A percentile compares a stretch with the other conserved stretches of the same genome.
phyloP scores from a whole-genome alignment of 805 yeast species.

The Lipomyces anomalus region DNA sequence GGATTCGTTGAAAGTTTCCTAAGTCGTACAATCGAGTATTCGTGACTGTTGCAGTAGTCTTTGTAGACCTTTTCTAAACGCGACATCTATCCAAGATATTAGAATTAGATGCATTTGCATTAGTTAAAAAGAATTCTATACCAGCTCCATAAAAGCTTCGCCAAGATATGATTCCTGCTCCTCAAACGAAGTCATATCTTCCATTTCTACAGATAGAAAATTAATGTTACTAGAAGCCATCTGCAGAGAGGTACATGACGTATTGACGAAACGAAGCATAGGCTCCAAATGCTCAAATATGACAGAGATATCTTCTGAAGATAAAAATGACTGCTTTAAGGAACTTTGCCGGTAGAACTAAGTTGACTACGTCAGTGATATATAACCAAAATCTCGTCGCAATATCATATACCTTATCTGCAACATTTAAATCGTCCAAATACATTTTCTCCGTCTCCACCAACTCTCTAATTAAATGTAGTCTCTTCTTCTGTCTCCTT shows the following conservation, averaged over 20 bases:
- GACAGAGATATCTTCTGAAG: slow-evolving; percentile 32
- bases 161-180: slow-evolving; percentile 29
- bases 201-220: slow-evolving; percentile 23
- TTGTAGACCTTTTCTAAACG: slow-evolving; percentile 33
- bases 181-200: slow-evolving; percentile 11
- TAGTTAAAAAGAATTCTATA: background rate
- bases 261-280: slow-evolving; percentile 30
- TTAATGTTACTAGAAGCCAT: slow-evolving; percentile 18
- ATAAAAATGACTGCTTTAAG: slow-evolving; percentile 29
- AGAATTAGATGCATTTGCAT: background rate
- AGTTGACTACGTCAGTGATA: slow-evolving; percentile 16
- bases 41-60: slow-evolving; percentile 31
- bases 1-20: slow-evolving; percentile 28
- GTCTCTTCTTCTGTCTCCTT: slow-evolving; percentile 20
- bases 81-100: slow-evolving; percentile 24
- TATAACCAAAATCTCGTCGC: slow-evolving; percentile 24
- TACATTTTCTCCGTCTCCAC: slow-evolving; percentile 36
- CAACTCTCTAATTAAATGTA: slow-evolving; percentile 35
- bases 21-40: slow-evolving; percentile 30
- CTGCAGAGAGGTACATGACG: slow-evolving; percentile 27
- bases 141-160: slow-evolving; percentile 25
- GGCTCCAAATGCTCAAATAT: slow-evolving; percentile 31
- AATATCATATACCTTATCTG: slow-evolving; percentile 29
- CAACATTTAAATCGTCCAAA: slow-evolving; percentile 35
- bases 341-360: slow-evolving; percentile 24